Conservation (phyloP, 2,329 filamentous ascomycete species). For the Fusarium papillatum region DNA sequence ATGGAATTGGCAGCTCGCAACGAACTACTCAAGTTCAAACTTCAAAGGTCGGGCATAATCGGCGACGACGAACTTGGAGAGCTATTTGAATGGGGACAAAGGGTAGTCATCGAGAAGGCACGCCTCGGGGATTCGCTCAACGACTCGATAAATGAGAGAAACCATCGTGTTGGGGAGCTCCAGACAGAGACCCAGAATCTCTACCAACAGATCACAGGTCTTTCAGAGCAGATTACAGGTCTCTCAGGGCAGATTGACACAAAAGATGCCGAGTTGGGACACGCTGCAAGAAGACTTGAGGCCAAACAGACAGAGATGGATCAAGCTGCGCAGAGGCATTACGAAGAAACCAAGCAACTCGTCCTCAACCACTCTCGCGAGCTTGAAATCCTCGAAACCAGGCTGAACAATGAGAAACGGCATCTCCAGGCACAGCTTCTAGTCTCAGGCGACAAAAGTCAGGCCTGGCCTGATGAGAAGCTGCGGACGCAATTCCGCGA, state of each 20-base stretch:
- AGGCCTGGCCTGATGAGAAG: conserved; percentile 7
- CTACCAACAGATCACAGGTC: not conserved
- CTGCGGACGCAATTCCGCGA: not conserved
- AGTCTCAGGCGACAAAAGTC: not conserved
- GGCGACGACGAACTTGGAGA: not conserved
- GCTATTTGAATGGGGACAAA: not conserved
- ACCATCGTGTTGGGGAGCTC: not conserved
- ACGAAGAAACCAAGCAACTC: not conserved
- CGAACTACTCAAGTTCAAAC: not conserved
- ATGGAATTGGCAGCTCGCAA: not conserved
- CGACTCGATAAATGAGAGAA: not conserved
- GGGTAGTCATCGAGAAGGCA: not conserved
- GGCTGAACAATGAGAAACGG: not conserved
- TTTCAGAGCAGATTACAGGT: not conserved
- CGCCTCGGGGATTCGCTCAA: not conserved
- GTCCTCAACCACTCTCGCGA: not conserved
- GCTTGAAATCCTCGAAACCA: not conserved
- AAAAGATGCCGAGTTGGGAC: not conserved
- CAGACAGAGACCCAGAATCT: not conserved
- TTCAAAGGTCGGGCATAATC: not conserved
- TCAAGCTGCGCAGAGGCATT: not conserved
- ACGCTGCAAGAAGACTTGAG: not conserved
- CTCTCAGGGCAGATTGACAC: not conserved
- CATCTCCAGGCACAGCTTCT: not conserved
- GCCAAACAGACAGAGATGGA: conserved; percentile 4